Conservation (phyloP, 768 basidiomycete species). For the Auricularia auricula-judae region DNA sequence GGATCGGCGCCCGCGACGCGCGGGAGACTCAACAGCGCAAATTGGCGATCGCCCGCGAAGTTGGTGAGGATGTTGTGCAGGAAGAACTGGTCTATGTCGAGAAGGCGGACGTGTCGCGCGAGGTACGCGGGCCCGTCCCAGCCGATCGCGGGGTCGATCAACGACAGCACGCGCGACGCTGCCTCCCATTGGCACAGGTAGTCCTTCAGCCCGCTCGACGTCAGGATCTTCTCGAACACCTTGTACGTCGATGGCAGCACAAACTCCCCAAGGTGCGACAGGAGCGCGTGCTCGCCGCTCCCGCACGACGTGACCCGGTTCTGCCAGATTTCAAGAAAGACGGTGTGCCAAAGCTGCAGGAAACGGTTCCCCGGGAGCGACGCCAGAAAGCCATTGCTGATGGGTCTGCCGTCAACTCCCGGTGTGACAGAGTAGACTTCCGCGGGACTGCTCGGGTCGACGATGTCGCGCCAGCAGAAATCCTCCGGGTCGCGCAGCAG, state of each 20-base stretch:
- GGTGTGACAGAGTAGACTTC: not conserved
- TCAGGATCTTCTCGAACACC: not conserved
- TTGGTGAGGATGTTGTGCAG: not conserved
- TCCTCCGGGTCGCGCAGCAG: not conserved
- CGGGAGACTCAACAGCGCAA: not conserved
- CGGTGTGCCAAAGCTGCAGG: not conserved
- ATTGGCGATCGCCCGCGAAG: not conserved
- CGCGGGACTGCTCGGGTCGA: not conserved
- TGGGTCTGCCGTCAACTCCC: not conserved
- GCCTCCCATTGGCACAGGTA: not conserved
- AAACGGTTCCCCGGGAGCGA: not conserved
- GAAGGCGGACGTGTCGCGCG: not conserved
- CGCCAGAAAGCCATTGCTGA: not conserved
- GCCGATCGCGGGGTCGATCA: not conserved
- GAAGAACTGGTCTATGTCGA: not conserved
- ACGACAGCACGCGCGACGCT: not conserved
- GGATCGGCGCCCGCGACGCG: not conserved
- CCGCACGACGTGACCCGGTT: not conserved
- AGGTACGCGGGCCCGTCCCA: not conserved
- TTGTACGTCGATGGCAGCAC: not conserved
- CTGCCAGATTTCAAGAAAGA: not conserved
- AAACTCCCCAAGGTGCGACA: not conserved
- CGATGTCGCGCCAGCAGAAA: not conserved
- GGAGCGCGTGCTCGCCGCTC: not conserved
- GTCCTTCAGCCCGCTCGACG: not conserved